A percentile compares a stretch with the other conserved stretches of the same genome.
phyloP scores from a whole-genome alignment of 164 flowering plant species.

The Vitis rupestris region DNA sequence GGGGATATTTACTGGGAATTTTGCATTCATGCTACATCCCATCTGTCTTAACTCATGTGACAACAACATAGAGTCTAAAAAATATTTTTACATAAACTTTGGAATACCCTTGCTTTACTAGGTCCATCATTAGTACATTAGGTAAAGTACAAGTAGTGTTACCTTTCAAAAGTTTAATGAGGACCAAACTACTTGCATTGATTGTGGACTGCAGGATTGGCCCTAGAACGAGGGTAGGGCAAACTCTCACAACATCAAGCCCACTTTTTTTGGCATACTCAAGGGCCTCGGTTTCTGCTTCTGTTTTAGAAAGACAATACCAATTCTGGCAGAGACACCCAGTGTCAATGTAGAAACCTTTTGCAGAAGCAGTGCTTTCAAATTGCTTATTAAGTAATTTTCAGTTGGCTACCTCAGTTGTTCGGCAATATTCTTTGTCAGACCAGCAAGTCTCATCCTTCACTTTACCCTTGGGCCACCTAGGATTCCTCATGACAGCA shows the following conservation, averaged over 20 bases:
- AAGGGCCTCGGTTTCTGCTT: conserved; percentile 49
- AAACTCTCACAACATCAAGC: conserved; percentile 50
- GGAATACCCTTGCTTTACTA: too few relatives aligned
- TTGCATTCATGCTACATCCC: too few relatives aligned
- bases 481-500: conserved; percentile 48
- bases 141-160: too few relatives aligned
- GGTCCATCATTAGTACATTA: too few relatives aligned
- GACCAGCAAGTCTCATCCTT: conserved; percentile 67
- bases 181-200: conserved; percentile 40
- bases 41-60: too few relatives aligned
- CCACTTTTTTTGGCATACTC: conserved; percentile 43
- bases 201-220: conserved; percentile 53
- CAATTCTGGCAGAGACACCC: conserved; percentile 36
- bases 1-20: too few relatives aligned
- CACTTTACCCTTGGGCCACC: conserved; percentile 44
- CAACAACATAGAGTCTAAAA: too few relatives aligned
- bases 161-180: too few relatives aligned
- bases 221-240: conserved; percentile 51
- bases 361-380: too few relatives aligned
- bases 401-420: conserved; percentile 32
- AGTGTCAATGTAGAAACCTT: too few relatives aligned
- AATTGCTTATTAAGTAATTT: too few relatives aligned
- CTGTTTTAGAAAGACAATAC: conserved; percentile 53
- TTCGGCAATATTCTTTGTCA: conserved; percentile 47
- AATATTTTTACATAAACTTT: too few relatives aligned